Conservation (phyloP, 768 basidiomycete genomes). For the Panellus pusillus region DNA sequence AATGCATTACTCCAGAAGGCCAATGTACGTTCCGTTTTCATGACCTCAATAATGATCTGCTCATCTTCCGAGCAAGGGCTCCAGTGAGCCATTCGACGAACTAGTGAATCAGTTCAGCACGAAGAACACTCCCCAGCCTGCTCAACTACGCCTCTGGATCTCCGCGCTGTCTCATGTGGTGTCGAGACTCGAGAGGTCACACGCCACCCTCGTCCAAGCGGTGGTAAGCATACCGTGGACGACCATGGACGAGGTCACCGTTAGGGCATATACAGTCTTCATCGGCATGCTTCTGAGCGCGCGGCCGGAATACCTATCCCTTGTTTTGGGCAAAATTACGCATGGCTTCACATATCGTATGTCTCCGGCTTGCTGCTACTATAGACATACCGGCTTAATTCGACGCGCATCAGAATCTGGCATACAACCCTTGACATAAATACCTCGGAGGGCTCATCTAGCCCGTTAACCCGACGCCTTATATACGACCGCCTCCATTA, state of each 20-base stretch:
- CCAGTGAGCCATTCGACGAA: conserved; percentile 78
- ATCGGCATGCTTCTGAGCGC: conserved; percentile 91
- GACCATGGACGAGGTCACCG: conserved; percentile 81
- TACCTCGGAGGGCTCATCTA: conserved; percentile 62
- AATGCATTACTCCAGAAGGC: conserved; percentile 77
- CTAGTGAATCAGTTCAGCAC: conserved; percentile 84
- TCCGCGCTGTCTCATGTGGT: conserved; percentile 89
- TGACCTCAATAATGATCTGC: conserved; percentile 11
- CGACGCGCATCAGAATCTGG: conserved; percentile 58
- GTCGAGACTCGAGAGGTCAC: conserved; percentile 80
- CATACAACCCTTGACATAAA: conserved; percentile 56
- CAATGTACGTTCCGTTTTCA: conserved; percentile 48
- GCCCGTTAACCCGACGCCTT: conserved; percentile 74
- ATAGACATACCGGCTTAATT: background rate
- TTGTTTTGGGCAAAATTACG: conserved; percentile 79
- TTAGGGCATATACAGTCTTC: conserved; percentile 86
- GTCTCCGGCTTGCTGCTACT: conserved; percentile 35
- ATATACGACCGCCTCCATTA: conserved; percentile 87
- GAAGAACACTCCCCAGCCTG: conserved; percentile 43
- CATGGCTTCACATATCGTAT: conserved; percentile 88
- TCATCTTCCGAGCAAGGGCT: conserved; percentile 54
- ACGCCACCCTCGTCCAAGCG: conserved; percentile 80
- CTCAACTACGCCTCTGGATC: conserved; percentile 77
- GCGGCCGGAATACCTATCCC: conserved; percentile 85
- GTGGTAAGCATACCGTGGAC: conserved; percentile 91